Conservation (phyloP, 345 rosid genomes). For the Citrus mangshanensis region DNA sequence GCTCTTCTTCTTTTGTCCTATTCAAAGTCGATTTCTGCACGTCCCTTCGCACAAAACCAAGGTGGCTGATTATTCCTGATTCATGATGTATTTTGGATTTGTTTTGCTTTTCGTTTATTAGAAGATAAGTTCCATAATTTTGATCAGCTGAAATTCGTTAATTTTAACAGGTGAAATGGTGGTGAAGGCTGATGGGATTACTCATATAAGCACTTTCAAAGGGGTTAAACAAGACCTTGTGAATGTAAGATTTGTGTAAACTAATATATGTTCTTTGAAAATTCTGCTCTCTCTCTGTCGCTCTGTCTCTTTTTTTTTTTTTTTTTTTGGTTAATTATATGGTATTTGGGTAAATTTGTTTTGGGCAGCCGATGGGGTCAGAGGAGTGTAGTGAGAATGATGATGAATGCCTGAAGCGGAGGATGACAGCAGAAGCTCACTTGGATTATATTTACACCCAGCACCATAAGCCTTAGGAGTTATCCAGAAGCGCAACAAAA, state of each 20-base stretch:
- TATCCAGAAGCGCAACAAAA: not conserved
- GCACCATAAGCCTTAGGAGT: slow-evolving; percentile 41
- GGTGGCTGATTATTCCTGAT: slow-evolving; percentile 3
- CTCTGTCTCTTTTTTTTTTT: too few relatives aligned
- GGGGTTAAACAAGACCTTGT: slow-evolving; percentile 21
- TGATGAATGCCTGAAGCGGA: slow-evolving; percentile 61
- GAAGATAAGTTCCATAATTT: not conserved
- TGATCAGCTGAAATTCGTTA: not conserved
- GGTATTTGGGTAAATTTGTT: not conserved
- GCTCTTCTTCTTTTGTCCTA: slow-evolving; percentile 7
- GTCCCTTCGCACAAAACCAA: slow-evolving; percentile 20
- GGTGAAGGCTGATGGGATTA: not conserved
- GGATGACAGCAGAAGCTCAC: slow-evolving; percentile 71
- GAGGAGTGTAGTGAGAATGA: slow-evolving; percentile 42
- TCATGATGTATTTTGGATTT: not conserved
- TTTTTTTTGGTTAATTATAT: not conserved
- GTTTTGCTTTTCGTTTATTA: not conserved
- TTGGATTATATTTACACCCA: slow-evolving; percentile 88
- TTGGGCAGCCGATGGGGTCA: slow-evolving; percentile 51
- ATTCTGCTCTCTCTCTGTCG: not conserved
- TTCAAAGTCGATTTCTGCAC: slow-evolving; percentile 22
- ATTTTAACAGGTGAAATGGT: slow-evolving; percentile 15
- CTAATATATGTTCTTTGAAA: not conserved
- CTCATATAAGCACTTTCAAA: not conserved
- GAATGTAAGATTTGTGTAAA: slow-evolving; percentile 14